A percentile compares a stretch with the other conserved stretches of the same genome.
Conservation (phyloP, 306 rosid species). For the Trifolium subterraneum region DNA sequence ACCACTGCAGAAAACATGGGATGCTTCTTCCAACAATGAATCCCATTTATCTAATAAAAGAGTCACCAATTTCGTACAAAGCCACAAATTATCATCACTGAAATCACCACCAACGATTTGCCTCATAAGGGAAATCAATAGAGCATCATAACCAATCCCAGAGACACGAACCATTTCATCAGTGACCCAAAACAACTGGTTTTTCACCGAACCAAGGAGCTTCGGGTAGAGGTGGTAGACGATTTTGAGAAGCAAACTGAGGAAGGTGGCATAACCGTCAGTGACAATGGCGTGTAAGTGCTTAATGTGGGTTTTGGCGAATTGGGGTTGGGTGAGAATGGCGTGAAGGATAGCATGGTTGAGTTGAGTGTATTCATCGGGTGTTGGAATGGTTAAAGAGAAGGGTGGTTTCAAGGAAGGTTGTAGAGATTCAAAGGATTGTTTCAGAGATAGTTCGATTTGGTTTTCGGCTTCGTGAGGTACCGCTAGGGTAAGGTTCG, state of each 20-base stretch:
- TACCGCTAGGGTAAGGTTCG: constrained; percentile 36
- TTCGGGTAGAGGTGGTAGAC: constrained; percentile 60
- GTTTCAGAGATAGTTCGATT: constrained; percentile 54
- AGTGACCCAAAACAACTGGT: constrained; percentile 64
- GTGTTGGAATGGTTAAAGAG: constrained; percentile 56
- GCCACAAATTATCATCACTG: constrained; percentile 65
- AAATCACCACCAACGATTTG: constrained; percentile 69
- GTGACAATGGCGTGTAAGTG: constrained; percentile 76
- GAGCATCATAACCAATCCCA: constrained; percentile 57
- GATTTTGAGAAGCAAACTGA: constrained; percentile 50
- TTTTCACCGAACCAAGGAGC: constrained; percentile 54
- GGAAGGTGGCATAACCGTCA: constrained; percentile 65
- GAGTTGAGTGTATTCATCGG: constrained; percentile 59
- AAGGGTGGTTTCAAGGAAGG: constrained; percentile 73
- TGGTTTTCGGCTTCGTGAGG: constrained; percentile 63
- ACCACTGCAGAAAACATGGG: constrained; percentile 59
- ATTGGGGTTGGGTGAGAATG: constrained; percentile 62
- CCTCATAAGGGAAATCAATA: constrained; percentile 70
- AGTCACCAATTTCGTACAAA: constrained; percentile 61
- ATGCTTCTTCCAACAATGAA: constrained; percentile 56
- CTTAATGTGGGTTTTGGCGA: constrained; percentile 69
- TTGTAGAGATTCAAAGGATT: constrained; percentile 59
- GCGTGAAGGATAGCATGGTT: constrained; percentile 70
- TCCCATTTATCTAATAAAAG: constrained; percentile 60
- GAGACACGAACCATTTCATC: constrained; percentile 58